phyloP scores from a whole-genome alignment of 257 asterid genomes.

The Plantago elongata region DNA sequence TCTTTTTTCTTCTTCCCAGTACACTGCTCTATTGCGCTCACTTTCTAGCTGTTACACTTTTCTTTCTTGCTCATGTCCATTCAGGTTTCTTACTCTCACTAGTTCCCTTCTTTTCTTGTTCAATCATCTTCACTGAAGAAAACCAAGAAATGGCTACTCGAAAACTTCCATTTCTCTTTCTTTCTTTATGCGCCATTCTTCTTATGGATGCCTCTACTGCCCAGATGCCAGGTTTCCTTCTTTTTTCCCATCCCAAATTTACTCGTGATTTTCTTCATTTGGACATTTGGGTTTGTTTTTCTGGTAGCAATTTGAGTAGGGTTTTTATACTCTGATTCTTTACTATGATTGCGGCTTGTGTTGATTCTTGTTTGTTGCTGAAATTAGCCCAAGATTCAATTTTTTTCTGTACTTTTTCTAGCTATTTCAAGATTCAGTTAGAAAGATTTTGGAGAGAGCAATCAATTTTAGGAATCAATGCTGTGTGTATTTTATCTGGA shows the following conservation, averaged over 20 bases:
- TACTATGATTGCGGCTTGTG: background rate
- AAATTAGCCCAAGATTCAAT: slow-evolving; percentile 14
- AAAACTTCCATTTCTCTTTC: slow-evolving; percentile 19
- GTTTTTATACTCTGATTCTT: slow-evolving; percentile 8
- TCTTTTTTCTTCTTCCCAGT: background rate
- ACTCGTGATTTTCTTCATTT: background rate
- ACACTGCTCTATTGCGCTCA: slow-evolving; percentile 16
- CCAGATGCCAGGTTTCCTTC: slow-evolving; percentile 76
- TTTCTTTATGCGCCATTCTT: slow-evolving; percentile 30
- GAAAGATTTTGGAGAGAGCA: slow-evolving; percentile 13
- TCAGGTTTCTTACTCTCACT: slow-evolving; percentile 29
- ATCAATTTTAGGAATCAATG: background rate
- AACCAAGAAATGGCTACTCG: slow-evolving; percentile 45
- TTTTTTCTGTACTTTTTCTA: slow-evolving; percentile 8
- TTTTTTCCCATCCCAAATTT: background rate
- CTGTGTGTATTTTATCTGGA: slow-evolving; percentile 9
- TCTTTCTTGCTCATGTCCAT: slow-evolving; percentile 22
- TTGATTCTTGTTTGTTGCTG: slow-evolving; percentile 16
- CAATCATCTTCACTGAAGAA: slow-evolving; percentile 13
- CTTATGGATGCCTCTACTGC: slow-evolving; percentile 55
- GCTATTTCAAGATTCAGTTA: slow-evolving; percentile 5
- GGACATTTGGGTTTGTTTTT: slow-evolving; percentile 13
- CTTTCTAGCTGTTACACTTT: slow-evolving; percentile 23
- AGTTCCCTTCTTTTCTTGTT: slow-evolving; percentile 11
- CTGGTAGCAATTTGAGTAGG: background rate